A percentile compares a stretch with the other conserved stretches of the same genome.
These are phyloP conservation scores for Ganoderma lingzhi DNA, from an alignment of 1,284 basidiomycete genomes.

Conservation along the genomic window DNA sequence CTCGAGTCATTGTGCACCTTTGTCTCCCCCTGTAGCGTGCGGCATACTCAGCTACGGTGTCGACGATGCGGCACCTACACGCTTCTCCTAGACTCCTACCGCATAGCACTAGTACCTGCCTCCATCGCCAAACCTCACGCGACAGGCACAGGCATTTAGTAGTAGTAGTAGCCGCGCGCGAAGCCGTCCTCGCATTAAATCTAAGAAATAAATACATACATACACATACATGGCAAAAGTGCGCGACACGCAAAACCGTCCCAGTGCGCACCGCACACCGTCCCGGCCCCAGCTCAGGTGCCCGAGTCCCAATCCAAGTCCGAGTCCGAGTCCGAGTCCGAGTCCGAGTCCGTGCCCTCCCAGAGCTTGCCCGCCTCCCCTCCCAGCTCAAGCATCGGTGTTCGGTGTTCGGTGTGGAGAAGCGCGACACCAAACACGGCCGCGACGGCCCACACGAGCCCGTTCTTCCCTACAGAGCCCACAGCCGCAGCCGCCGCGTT, in stretches of 20 bases:
- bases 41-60: no score
- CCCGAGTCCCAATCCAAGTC: neutral
- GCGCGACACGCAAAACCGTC: no score
- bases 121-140: neutral
- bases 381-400: neutral
- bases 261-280: neutral
- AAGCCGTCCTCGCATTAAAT: neutral
- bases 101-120: no score
- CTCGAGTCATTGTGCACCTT: no score
- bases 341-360: neutral
- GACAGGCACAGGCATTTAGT: no score
- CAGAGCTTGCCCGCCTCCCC: neutral
- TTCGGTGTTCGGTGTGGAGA: neutral
- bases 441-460: conserved; percentile 29
- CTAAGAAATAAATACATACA: neutral
- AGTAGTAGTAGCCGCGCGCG: neutral
- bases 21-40: no score
- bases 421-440: conserved; percentile 32
- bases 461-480: conserved; percentile 17
- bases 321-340: neutral
- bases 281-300: neutral
- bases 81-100: no score
- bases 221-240: neutral
- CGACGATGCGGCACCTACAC: no score
- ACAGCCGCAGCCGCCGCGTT: conserved; percentile 14